Evolutionary conservation across 2,329 filamentous ascomycete genomes (phyloP).

Genomic region (Ophiostoma montium): DNA sequence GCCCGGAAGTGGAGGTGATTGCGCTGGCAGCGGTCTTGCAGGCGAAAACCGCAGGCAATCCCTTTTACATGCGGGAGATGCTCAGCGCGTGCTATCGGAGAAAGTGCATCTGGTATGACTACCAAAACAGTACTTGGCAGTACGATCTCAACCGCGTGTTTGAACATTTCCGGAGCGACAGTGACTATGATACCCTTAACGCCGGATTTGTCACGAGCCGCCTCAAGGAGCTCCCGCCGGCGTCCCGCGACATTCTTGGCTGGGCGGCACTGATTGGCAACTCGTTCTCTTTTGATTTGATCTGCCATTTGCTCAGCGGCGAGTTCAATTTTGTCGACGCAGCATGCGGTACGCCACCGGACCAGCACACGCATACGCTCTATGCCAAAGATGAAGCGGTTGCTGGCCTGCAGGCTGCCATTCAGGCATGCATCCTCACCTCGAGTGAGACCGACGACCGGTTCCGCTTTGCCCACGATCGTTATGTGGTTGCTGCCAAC

Average conservation of each 20-base stretch:
- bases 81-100: slow-evolving; percentile 75
- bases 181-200: slow-evolving; percentile 66
- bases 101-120: slow-evolving; percentile 83
- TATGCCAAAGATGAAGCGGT: slow-evolving; percentile 56
- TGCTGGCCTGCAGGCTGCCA: slow-evolving; percentile 65
- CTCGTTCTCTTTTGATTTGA: slow-evolving; percentile 69
- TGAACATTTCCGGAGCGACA: slow-evolving; percentile 65
- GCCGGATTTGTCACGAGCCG: slow-evolving; percentile 70
- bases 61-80: slow-evolving; percentile 87
- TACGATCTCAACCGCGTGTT: slow-evolving; percentile 80
- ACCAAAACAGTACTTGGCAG: slow-evolving; percentile 67
- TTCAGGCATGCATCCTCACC: slow-evolving; percentile 69
- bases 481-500: slow-evolving; percentile 64
- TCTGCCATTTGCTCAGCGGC: slow-evolving; percentile 62
- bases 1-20: slow-evolving; percentile 55
- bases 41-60: slow-evolving; percentile 77
- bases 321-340: slow-evolving; percentile 51
- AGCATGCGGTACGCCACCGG: slow-evolving; percentile 15
- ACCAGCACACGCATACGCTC: slow-evolving; percentile 25
- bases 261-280: slow-evolving; percentile 79
- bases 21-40: slow-evolving; percentile 74
- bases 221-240: slow-evolving; percentile 58
- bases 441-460: slow-evolving; percentile 72
- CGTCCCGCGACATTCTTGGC: slow-evolving; percentile 64
- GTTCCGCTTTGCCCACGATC: slow-evolving; percentile 80